These are phyloP conservation scores for Hemileccinum impolitum DNA, from an alignment of 768 basidiomycete species.

Conservation along the genomic window DNA sequence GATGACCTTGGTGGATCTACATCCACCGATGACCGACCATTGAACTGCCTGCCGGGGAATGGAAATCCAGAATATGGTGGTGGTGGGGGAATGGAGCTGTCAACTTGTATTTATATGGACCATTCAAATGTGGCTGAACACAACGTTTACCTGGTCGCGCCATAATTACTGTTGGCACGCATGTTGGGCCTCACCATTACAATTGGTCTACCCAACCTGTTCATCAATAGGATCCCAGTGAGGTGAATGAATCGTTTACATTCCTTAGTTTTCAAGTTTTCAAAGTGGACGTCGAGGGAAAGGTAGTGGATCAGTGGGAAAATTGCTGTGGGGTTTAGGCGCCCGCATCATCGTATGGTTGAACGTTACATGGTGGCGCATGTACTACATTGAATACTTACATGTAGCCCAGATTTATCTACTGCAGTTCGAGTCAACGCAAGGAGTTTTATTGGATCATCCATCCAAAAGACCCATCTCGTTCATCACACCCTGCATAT, in stretches of 20 bases:
- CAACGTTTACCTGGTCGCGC: constrained; percentile 5
- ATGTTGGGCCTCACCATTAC: not conserved
- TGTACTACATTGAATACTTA: too few relatives aligned
- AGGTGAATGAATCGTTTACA: not conserved
- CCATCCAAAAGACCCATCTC: too few relatives aligned
- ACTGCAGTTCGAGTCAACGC: too few relatives aligned
- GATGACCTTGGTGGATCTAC: not conserved
- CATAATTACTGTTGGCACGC: not conserved
- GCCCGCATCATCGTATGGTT: too few relatives aligned
- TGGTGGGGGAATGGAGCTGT: constrained; percentile 1
- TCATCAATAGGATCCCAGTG: not conserved
- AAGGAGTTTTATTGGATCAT: too few relatives aligned
- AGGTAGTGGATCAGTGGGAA: not conserved
- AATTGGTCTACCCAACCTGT: not conserved
- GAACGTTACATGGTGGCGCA: too few relatives aligned
- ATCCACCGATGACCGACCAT: not conserved
- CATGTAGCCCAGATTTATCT: too few relatives aligned
- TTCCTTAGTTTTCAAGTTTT: too few relatives aligned
- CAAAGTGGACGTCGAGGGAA: too few relatives aligned
- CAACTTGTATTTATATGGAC: not conserved
- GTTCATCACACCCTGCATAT: too few relatives aligned
- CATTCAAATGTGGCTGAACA: too few relatives aligned
- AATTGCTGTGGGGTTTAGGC: not conserved
- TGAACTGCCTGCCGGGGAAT: not conserved
- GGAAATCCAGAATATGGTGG: constrained; percentile 7